A percentile compares a stretch with the other conserved stretches of the same genome.
phyloP scores from a whole-genome alignment of 805 yeast species.

The Jamesozyma rosinii region DNA sequence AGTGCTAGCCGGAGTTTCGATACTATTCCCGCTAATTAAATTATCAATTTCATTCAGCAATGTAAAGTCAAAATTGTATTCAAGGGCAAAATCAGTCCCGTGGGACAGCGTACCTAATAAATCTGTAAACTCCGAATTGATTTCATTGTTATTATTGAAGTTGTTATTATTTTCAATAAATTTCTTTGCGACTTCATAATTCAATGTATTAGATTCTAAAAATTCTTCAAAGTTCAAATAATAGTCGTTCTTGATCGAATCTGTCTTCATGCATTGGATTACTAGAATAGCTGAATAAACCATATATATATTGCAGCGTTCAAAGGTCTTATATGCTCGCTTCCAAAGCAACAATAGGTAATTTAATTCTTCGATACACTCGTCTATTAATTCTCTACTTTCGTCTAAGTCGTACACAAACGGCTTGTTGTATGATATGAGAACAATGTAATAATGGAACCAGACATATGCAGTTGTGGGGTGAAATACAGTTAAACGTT shows the following conservation, averaged over 20 bases:
- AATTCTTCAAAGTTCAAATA: slow-evolving; percentile 13
- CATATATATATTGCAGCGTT: slow-evolving; percentile 23
- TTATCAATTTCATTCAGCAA: slow-evolving; percentile 26
- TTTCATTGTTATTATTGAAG: slow-evolving; percentile 10
- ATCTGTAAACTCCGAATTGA: slow-evolving; percentile 15
- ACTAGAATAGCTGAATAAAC: slow-evolving; percentile 23
- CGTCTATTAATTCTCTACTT: slow-evolving; percentile 18
- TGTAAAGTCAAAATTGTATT: slow-evolving; percentile 26
- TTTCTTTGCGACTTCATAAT: slow-evolving; percentile 23
- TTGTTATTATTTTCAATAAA: slow-evolving; percentile 16
- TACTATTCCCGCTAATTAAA: slow-evolving; percentile 12
- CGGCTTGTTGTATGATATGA: slow-evolving; percentile 50
- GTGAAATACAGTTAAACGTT: slow-evolving; percentile 32
- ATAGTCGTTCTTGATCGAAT: slow-evolving; percentile 11
- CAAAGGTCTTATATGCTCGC: slow-evolving; percentile 13
- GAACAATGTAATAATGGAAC: slow-evolving; percentile 44
- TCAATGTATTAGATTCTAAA: slow-evolving; percentile 16
- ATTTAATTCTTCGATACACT: slow-evolving; percentile 20
- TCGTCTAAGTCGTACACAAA: slow-evolving; percentile 31
- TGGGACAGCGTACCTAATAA: slow-evolving; percentile 22
- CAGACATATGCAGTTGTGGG: slow-evolving; percentile 42
- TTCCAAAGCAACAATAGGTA: slow-evolving; percentile 15
- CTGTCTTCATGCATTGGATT: slow-evolving; percentile 23
- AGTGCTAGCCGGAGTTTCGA: not conserved
- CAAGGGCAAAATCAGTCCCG: slow-evolving; percentile 26